Evolutionary conservation across 2,329 filamentous ascomycete species (phyloP).

Genomic region (Pseudomassariella vexata): DNA sequence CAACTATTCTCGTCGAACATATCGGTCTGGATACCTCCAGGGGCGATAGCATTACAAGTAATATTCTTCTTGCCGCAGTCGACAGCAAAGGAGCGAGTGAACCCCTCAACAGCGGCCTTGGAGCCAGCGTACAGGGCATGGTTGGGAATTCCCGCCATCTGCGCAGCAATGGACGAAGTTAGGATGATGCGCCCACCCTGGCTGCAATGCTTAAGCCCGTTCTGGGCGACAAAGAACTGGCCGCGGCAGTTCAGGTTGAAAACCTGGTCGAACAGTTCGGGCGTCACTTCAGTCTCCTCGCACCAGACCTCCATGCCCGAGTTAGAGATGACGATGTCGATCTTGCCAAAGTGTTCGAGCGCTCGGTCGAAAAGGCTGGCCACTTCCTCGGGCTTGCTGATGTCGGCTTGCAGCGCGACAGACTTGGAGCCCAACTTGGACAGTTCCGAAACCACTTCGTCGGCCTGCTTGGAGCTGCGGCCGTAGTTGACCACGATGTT

Average conservation of each 20-base stretch:
- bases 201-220: slow-evolving; percentile 65
- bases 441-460: slow-evolving; percentile 50
- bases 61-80: slow-evolving; percentile 64
- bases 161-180: slow-evolving; percentile 64
- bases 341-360: slow-evolving; percentile 58
- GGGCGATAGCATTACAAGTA: slow-evolving; percentile 68
- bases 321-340: slow-evolving; percentile 71
- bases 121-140: slow-evolving; percentile 67
- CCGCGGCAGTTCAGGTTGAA: slow-evolving; percentile 67
- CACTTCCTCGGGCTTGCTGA: slow-evolving; percentile 54
- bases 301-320: slow-evolving; percentile 67
- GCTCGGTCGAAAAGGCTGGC: slow-evolving; percentile 60
- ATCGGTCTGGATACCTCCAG: slow-evolving; percentile 68
- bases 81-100: slow-evolving; percentile 65
- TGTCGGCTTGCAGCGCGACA: slow-evolving; percentile 58
- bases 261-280: slow-evolving; percentile 66
- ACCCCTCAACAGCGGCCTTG: slow-evolving; percentile 68
- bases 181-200: slow-evolving; percentile 67
- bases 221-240: slow-evolving; percentile 74
- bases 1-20: slow-evolving; percentile 70
- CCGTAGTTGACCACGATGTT: slow-evolving; percentile 64
- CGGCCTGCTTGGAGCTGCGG: slow-evolving; percentile 47
- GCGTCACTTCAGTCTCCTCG: slow-evolving; percentile 61
- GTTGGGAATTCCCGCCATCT: slow-evolving; percentile 60
- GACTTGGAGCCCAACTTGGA: slow-evolving; percentile 50